Evolutionary conservation across 768 basidiomycete genomes (phyloP).

Genomic region (Xerocomellus intermedius): DNA sequence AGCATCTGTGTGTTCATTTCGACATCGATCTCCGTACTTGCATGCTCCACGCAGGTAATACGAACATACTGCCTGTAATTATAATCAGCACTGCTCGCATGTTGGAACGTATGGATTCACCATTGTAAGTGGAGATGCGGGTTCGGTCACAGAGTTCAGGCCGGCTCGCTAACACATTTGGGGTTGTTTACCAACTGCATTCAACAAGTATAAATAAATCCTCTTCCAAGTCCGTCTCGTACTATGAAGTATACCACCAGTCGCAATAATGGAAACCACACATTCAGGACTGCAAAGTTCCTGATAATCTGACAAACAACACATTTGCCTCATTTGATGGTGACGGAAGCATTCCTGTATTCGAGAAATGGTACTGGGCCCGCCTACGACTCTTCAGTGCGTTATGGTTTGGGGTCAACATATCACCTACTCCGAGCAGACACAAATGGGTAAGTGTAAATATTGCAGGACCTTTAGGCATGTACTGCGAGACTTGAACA

Average conservation of each 20-base stretch:
- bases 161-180: neutral
- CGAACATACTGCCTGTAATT: slow-evolving; percentile 51
- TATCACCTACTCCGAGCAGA: neutral
- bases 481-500: neutral
- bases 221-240: too few relatives aligned
- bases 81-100: neutral
- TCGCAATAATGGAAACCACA: too few relatives aligned
- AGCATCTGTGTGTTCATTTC: slow-evolving; percentile 59
- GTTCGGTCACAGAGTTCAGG: neutral
- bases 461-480: neutral
- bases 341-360: neutral
- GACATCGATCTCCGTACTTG: slow-evolving; percentile 62
- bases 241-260: too few relatives aligned
- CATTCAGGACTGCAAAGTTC: neutral
- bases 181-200: slow-evolving; percentile 11
- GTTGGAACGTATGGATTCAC: neutral
- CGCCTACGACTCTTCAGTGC: neutral
- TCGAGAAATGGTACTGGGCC: neutral
- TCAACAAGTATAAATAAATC: slow-evolving; percentile 19
- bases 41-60: slow-evolving; percentile 65
- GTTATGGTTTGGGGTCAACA: neutral
- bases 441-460: neutral
- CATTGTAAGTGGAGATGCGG: slow-evolving; percentile 9
- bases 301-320: neutral
- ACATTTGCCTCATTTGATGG: neutral